Base-by-base conservation (phyloP, 768 basidiomycete genomes). In the Mycena vitilis region DNA sequence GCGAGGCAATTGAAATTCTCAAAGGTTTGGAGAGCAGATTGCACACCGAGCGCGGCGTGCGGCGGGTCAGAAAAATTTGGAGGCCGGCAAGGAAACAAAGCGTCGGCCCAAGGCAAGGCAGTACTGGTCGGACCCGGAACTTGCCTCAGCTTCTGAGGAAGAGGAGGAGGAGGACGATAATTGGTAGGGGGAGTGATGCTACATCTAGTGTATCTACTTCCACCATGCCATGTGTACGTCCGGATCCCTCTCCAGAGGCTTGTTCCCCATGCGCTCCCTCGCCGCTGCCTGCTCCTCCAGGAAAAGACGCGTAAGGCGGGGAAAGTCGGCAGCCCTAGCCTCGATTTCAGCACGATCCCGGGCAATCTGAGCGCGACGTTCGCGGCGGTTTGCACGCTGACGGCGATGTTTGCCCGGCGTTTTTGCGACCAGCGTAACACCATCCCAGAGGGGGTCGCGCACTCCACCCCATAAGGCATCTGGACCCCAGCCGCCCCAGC, bases 1-100 rank as follows among this genome's bases (percentile, higher is more conserved):
- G n/a, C n/a, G n/a, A n/a, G n/a, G n/a, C n/a, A n/a, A n/a, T n/a
- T n/a, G n/a, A 44, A 10, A 11, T 5, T 13, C 42, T n/a, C n/a
- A n/a, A n/a, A 65, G 64, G 2, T 65, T 18, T 22, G 37, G 64
- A 1, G 64, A 65, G 30, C 37, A 58, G 38, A 58, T 65, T 6
- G 57, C 57, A 2, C 64, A 65, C 44, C 56, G 49, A 0, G 56
- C 64, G 4, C 23, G 64, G 1, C 23, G 38, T 0, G 57, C 64
- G 2, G 38, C 54, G 1, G 56, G n/a, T 18, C 30, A 45, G 23
- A 65, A 52, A 16, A 65, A 65, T 16, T n/a, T 40, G 0, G 18
- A 9, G 20, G 40, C 3, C 0, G 57, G 64, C 4, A 58, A 53
- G n/a, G 40, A 51, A 15, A 59, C 57, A 0, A 59, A 52, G 23